These are phyloP conservation scores for Suillus weaverae DNA, from an alignment of 768 basidiomycete genomes.

Conservation along the genomic window DNA sequence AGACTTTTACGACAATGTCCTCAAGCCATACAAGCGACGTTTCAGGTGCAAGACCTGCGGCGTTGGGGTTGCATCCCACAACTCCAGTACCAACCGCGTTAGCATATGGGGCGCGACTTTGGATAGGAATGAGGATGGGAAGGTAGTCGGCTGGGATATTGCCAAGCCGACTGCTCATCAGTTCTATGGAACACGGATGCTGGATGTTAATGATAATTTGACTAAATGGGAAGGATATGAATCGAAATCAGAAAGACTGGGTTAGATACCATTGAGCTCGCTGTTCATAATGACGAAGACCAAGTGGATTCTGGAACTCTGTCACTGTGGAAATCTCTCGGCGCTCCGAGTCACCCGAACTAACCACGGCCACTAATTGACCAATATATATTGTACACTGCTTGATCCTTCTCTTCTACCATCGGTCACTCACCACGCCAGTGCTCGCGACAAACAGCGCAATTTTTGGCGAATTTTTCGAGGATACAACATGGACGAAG, in stretches of 20 bases:
- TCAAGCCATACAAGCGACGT: slow-evolving; percentile 60
- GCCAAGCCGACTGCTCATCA: slow-evolving; percentile 62
- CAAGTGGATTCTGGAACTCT: neutral
- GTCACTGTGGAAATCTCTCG: neutral
- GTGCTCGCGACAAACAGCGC: neutral
- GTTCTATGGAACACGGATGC: slow-evolving; percentile 63
- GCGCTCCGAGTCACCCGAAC: neutral
- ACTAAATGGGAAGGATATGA: slow-evolving; percentile 72
- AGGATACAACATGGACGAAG: slow-evolving; percentile 36
- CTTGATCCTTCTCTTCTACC: neutral
- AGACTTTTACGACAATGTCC: slow-evolving; percentile 47
- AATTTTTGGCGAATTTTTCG: neutral
- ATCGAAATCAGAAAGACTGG: slow-evolving; percentile 40
- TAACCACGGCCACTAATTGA: neutral
- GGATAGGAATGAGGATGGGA: slow-evolving; percentile 51
- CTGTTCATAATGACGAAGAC: neutral
- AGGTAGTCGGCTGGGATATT: slow-evolving; percentile 51
- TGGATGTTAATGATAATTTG: slow-evolving; percentile 56
- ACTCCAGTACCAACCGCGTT: slow-evolving; percentile 46
- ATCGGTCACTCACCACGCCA: neutral
- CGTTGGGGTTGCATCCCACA: slow-evolving; percentile 49
- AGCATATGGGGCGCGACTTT: slow-evolving; percentile 62
- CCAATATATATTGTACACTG: neutral
- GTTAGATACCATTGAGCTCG: slow-evolving; percentile 7
- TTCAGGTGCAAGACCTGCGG: slow-evolving; percentile 67